Base-by-base conservation (phyloP, 139 green algal genomes). In the Coelastrella sp. region DNA sequence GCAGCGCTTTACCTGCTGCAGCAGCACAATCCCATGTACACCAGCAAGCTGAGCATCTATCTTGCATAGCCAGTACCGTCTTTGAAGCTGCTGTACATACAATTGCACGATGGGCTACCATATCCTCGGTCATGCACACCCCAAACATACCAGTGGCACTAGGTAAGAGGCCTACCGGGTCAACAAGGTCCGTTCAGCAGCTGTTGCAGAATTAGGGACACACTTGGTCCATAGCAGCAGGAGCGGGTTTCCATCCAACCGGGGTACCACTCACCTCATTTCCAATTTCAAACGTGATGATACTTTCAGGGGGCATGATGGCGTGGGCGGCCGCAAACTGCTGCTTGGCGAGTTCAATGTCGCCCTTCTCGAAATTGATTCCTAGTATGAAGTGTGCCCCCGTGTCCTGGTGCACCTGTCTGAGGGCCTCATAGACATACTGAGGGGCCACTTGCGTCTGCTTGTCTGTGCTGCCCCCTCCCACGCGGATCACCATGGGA, bases 391-490 rank as follows among this genome's bases (percentile, higher is more conserved):
- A 91, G 66, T 27, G 61, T 22, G 25, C 25, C 12, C 79, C 87
- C 6, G 78, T 82, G 11, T 87, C 88, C 57, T 87, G 7, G 63
- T 91, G 19, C 65, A 91, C 27, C 59, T 76, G 24, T 24, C 7
- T 78, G 8, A 91, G 82, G 0, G 68, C 58, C 19, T 88, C 81
- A 56, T 79, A 91, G 17, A 91, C 81, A 9, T 78, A 59, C 9
- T 75, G n/a, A 63, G 57, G 24, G 3, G 70, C 25, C 80, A 91
- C 80, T 5, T 25, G 61, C 9, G 24, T 24, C 57, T 72, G 59
- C 25, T 84, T 88, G 70, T 91, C 88, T 19, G 68, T 91, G 59
- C 80, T 89, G 88, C 88, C 88, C n/a, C 88, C 88, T 12, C 88
- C 88, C 10, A 91, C 57, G 15, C 88, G 88, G 20, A 91, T 66